These are phyloP conservation scores for Colletotrichum sp. DNA, from an alignment of 2,329 filamentous ascomycete species.

Conservation along the genomic window DNA sequence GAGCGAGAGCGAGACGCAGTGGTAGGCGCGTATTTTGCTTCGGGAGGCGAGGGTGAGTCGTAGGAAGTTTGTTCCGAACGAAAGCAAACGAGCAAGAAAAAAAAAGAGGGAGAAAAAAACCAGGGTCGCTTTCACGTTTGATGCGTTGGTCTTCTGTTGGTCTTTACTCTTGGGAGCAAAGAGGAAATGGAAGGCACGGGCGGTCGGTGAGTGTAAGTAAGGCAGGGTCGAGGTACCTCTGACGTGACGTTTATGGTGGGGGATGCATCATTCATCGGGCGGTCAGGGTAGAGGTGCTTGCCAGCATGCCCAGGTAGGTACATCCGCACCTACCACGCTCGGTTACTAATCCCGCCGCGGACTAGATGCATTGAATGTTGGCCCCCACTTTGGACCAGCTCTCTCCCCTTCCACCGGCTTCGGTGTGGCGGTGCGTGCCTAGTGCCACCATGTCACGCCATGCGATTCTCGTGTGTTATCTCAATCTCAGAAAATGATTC, in stretches of 20 bases:
- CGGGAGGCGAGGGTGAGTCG: not conserved
- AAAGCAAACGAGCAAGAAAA: not conserved
- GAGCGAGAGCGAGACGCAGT: not conserved
- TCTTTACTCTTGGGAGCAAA: not conserved
- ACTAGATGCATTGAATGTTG: not conserved
- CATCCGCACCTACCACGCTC: not conserved
- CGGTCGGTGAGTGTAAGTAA: not conserved
- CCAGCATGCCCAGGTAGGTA: not conserved
- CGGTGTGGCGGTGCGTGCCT: conserved; percentile 13
- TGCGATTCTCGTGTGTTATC: not conserved
- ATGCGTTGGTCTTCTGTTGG: not conserved
- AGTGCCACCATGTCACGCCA: not conserved
- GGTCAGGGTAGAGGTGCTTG: not conserved
- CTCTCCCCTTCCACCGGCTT: conserved; percentile 14
- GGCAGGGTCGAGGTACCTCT: not conserved
- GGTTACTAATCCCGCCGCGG: conserved; percentile 1
- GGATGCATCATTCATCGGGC: not conserved
- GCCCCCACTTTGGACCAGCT: not conserved
- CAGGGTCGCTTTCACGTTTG: not conserved
- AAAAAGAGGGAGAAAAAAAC: not conserved
- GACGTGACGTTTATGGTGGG: conserved; percentile 14
- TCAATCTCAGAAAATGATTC: not conserved
- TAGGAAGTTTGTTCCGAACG: not conserved
- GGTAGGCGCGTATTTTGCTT: not conserved
- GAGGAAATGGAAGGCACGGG: not conserved